Percentiles rank a stretch among this genome's conserved stretches.
Evolutionary conservation across 2,329 filamentous ascomycete species (phyloP).

Genomic region (Camillea tinctor): DNA sequence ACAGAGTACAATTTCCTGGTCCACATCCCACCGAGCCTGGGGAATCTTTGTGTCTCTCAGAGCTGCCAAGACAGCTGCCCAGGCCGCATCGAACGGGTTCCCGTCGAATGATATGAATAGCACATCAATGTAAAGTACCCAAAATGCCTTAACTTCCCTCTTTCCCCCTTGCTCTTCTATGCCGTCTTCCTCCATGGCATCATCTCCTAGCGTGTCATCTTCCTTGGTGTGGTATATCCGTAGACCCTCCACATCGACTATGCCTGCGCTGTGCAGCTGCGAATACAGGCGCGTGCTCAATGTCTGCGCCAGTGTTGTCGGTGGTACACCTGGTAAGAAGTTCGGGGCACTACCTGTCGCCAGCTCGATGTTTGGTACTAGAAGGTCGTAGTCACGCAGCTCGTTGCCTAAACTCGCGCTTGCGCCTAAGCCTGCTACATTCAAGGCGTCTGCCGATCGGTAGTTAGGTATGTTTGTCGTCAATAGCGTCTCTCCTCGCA

Average conservation of each 20-base stretch:
- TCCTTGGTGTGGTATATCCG: slow-evolving; percentile 58
- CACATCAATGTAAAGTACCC: slow-evolving; percentile 94
- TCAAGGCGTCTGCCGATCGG: slow-evolving; percentile 42
- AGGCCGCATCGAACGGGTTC: slow-evolving; percentile 87
- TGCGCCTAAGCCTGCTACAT: slow-evolving; percentile 31
- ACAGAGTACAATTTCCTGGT: slow-evolving; percentile 77
- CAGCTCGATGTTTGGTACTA: slow-evolving; percentile 93
- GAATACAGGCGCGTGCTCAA: slow-evolving; percentile 78
- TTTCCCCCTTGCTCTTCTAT: slow-evolving; percentile 23
- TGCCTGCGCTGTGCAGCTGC: slow-evolving; percentile 67
- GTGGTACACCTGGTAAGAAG: slow-evolving; percentile 81
- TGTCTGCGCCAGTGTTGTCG: slow-evolving; percentile 76
- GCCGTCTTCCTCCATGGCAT: slow-evolving; percentile 34
- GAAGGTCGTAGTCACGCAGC: slow-evolving; percentile 63
- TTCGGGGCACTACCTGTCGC: slow-evolving; percentile 86
- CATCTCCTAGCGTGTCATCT: slow-evolving; percentile 26
- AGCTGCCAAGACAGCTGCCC: slow-evolving; percentile 80
- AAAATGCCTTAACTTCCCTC: slow-evolving; percentile 73
- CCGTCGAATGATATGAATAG: slow-evolving; percentile 91
- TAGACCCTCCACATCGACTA: slow-evolving; percentile 68
- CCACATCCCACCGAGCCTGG: slow-evolving; percentile 76
- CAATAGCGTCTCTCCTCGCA: slow-evolving; percentile 80
- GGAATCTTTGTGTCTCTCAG: slow-evolving; percentile 76
- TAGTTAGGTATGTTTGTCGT: slow-evolving; percentile 71
- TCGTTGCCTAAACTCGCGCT: slow-evolving; percentile 40